Conservation (phyloP, 371 early-diverging fungal species). For the Nematocida sp. region DNA sequence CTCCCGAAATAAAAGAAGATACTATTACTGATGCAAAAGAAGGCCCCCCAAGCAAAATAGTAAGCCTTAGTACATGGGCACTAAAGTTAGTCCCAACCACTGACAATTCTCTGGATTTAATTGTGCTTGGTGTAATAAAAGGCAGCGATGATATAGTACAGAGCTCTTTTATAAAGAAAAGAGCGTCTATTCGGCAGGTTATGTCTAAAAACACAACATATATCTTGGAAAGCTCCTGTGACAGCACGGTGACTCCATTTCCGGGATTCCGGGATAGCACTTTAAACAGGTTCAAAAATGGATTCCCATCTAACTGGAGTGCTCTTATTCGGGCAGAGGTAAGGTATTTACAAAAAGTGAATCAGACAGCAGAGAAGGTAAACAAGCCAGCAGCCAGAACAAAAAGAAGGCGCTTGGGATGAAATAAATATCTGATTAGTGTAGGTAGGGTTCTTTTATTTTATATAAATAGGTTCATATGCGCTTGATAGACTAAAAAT, state of each 20-base stretch:
- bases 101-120: neutral
- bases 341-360: neutral
- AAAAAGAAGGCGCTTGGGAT: neutral
- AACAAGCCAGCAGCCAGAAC: neutral
- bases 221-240: conserved; percentile 9
- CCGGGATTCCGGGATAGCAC: neutral
- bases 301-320: conserved; percentile 34
- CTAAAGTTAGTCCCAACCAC: conserved; percentile 26
- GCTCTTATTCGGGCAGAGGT: conserved; percentile 15
- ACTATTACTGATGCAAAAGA: neutral
- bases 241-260: conserved; percentile 25
- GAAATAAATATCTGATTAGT: neutral
- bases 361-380: neutral
- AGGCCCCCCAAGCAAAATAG: neutral
- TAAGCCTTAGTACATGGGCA: conserved; percentile 26
- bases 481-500: neutral
- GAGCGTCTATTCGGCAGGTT: conserved; percentile 7
- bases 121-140: conserved; percentile 33
- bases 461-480: neutral
- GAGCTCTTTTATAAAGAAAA: conserved; percentile 47
- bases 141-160: conserved; percentile 25
- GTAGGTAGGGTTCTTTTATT: neutral
- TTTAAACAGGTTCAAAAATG: conserved; percentile 19
- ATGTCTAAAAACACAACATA: conserved; percentile 46
- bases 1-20: neutral